Evolutionary conservation across 2,329 filamentous ascomycete genomes (phyloP).

Genomic region (Endoconidiophora polonica): DNA sequence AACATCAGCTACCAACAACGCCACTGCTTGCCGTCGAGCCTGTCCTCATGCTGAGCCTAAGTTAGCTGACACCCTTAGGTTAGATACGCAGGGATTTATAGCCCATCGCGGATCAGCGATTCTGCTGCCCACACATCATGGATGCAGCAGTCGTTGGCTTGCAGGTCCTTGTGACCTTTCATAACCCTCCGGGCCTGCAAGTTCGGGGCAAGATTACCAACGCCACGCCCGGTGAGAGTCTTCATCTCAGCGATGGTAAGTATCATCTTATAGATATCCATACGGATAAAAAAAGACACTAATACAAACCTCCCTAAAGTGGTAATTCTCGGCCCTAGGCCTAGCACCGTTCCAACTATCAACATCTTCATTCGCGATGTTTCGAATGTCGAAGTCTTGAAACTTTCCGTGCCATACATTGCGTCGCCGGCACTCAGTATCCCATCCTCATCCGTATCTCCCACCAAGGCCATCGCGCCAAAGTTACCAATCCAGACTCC

Average conservation of each 20-base stretch:
- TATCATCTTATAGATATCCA: constrained; percentile 5
- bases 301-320: neutral
- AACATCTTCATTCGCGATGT: constrained; percentile 26
- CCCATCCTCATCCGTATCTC: constrained; percentile 17
- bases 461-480: constrained; percentile 17
- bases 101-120: neutral
- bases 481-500: neutral
- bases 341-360: constrained; percentile 14
- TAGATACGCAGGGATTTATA: too few relatives aligned
- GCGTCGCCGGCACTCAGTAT: neutral
- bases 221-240: constrained; percentile 47
- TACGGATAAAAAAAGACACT: too few relatives aligned
- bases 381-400: constrained; percentile 22
- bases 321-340: constrained; percentile 1
- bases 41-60: too few relatives aligned
- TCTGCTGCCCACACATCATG: constrained; percentile 1
- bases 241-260: constrained; percentile 58
- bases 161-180: constrained; percentile 57
- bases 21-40: too few relatives aligned
- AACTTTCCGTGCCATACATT: constrained; percentile 16
- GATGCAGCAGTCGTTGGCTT: constrained; percentile 52
- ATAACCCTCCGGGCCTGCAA: constrained; percentile 43
- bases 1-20: too few relatives aligned
- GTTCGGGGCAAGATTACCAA: constrained; percentile 55
- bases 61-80: too few relatives aligned